A percentile compares a stretch with the other conserved stretches of the same genome.
These are phyloP conservation scores for Rhodomyrtus psidioides DNA, from an alignment of 441 rosid genomes.

Conservation along the genomic window DNA sequence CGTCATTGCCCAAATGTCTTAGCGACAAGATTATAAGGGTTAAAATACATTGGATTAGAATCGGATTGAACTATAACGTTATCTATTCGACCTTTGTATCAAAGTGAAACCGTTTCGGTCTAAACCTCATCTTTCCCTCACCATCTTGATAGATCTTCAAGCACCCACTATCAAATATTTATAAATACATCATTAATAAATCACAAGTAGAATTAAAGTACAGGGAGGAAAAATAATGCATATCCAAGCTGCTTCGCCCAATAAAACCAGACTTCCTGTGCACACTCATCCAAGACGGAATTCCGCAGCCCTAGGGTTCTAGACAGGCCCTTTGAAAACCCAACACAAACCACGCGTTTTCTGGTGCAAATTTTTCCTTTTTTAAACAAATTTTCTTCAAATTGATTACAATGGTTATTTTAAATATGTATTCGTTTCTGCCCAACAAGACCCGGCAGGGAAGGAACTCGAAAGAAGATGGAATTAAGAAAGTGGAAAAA, in stretches of 20 bases:
- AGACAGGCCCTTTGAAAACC: constrained; percentile 1
- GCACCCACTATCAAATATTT: neutral
- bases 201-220: neutral
- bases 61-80: too few species aligned
- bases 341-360: constrained; percentile 1
- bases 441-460: neutral
- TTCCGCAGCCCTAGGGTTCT: neutral
- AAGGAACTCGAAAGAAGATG: neutral
- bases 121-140: neutral
- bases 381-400: neutral
- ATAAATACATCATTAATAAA: neutral
- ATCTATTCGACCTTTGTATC: neutral
- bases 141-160: neutral
- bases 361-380: neutral
- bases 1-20: neutral
- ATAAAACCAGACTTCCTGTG: neutral
- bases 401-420: neutral
- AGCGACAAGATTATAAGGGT: neutral
- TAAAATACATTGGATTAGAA: neutral
- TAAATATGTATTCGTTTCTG: neutral
- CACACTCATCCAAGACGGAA: neutral
- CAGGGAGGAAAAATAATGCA: neutral
- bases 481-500: neutral
- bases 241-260: neutral
- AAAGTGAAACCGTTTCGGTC: neutral